These are phyloP conservation scores for Nothopassalora personata DNA, from an alignment of 2,329 filamentous ascomycete genomes.

Conservation along the genomic window DNA sequence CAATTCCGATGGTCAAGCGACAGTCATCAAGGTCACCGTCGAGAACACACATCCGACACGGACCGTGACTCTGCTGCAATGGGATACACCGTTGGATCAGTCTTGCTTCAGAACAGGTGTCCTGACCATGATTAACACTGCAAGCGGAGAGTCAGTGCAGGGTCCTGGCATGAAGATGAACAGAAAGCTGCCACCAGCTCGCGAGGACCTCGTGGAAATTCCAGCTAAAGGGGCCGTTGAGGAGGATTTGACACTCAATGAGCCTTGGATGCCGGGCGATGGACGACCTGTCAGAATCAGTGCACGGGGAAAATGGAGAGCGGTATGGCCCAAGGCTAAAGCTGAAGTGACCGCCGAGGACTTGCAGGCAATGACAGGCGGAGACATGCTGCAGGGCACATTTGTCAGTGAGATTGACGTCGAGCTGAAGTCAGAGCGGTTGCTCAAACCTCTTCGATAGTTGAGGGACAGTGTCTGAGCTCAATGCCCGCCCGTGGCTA, in stretches of 20 bases:
- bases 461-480: no score
- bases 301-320: conserved; percentile 33
- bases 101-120: conserved; percentile 36
- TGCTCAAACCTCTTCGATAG: no score
- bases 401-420: conserved; percentile 11
- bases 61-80: conserved; percentile 36
- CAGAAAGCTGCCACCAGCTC: conserved; percentile 35
- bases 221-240: conserved; percentile 31
- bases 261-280: conserved; percentile 35
- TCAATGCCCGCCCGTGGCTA: no score
- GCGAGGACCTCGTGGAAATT: conserved; percentile 34
- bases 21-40: conserved; percentile 31
- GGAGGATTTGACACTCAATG: conserved; percentile 34
- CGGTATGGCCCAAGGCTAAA: conserved; percentile 29
- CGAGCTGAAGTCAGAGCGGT: conserved; percentile 7
- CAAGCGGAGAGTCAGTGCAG: conserved; percentile 27
- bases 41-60: conserved; percentile 33
- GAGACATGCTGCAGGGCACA: conserved; percentile 5
- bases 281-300: conserved; percentile 36
- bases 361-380: conserved; percentile 14
- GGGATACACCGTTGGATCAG: conserved; percentile 39
- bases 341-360: conserved; percentile 18
- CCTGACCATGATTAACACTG: conserved; percentile 31
- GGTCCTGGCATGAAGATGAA: conserved; percentile 33
- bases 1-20: background rate